Base-by-base conservation (phyloP, 169 alveolate species). In the Plasmodium gonderi region DNA sequence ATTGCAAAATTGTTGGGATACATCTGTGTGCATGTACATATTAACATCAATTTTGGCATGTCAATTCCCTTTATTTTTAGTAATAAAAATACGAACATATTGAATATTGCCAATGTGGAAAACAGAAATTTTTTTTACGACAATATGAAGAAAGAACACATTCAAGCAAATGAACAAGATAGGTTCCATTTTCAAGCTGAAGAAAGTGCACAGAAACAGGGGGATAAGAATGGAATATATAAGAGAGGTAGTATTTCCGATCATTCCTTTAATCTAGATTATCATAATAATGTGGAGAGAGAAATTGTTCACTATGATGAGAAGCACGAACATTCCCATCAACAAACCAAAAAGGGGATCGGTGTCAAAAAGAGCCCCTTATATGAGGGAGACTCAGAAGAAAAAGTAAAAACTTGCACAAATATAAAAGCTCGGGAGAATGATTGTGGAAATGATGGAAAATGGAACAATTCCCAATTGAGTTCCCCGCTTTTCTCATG, bases 1-100 rank as follows among this genome's bases (percentile, higher is more conserved):
- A 83, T 83, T 17, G 92, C 92, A 1, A 83, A 83, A 45, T 83
- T 83, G 44, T 60, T 83, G 29, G 92, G 92, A 11, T 83, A 83
- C 42, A 83, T 83, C 36, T 83, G 92, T n/a, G 76, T 83, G 1
- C 92, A 83, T 31, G 45, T 83, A 49, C 92, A 83, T 68, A 72
- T 83, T 9, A 83, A 83, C 17, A 47, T 83, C 8, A 83, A 83
- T 51, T 83, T 33, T 83, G 92, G 92, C 12, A 40, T 83, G 29
- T 83, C 92, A 2, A 83, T 83, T 45, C 92, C 92, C 9, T 83
- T 69, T 76, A 45, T 83, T 17, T 83, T 83, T 69, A 83, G 26
- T 26, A 45, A 79, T 1, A 72, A 83, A 72, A 83, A 69, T 68
- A 54, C 77, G 8, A 83, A 83, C 36, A 83, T 83, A 17, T 40